Evolutionary conservation across 495 filamentous ascomycete species (phyloP).

Genomic region (Cladorrhinum samala): DNA sequence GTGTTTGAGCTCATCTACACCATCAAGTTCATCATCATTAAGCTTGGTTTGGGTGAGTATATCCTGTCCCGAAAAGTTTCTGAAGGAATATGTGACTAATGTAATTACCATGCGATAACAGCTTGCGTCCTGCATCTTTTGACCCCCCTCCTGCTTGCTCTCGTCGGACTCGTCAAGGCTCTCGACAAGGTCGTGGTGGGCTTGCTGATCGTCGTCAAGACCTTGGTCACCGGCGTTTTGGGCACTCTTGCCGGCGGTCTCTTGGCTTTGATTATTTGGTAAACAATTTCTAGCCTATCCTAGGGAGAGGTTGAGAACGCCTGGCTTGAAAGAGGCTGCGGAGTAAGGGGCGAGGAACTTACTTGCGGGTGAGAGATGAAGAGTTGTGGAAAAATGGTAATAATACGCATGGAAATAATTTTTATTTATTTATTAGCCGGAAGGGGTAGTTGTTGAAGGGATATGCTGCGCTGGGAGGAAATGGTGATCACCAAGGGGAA

Average conservation of each 20-base stretch:
- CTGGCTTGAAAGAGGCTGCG: too few relatives aligned
- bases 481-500: too few relatives aligned
- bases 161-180: constrained; percentile 27
- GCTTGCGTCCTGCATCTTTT: constrained; percentile 29
- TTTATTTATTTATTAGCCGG: too few relatives aligned
- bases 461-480: too few relatives aligned
- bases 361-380: background rate
- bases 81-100: background rate
- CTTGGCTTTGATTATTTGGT: constrained; percentile 20
- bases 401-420: background rate
- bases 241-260: constrained; percentile 28
- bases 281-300: too few relatives aligned
- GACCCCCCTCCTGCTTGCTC: constrained; percentile 28
- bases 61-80: background rate
- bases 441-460: too few relatives aligned
- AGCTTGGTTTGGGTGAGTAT: constrained; percentile 35
- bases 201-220: constrained; percentile 28
- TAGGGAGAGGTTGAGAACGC: background rate
- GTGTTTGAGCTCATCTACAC: constrained; percentile 32
- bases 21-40: constrained; percentile 31
- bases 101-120: too few relatives aligned
- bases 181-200: constrained; percentile 32
- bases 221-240: constrained; percentile 26
- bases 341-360: background rate
- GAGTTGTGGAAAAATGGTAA: background rate